phyloP scores from a whole-genome alignment of 176 grass and related monocot species.

The Oropetium thomaeum region DNA sequence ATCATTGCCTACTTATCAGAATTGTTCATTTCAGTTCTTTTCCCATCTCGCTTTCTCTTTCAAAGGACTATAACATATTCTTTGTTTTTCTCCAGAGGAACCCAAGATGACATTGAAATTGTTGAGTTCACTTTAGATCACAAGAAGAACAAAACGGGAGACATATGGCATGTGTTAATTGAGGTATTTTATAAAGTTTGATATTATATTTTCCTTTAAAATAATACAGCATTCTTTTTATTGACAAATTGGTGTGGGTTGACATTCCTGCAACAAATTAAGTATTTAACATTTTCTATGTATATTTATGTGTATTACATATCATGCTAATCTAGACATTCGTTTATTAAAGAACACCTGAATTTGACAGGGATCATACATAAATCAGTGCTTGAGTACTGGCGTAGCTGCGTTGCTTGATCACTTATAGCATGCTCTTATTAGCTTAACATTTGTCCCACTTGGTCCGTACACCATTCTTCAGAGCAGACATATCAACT shows the following conservation, averaged over 20 bases:
- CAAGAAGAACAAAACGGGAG: conserved; percentile 76
- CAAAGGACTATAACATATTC: conserved; percentile 1
- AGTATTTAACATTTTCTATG: conserved; percentile 13
- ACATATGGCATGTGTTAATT: conserved; percentile 86
- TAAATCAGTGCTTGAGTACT: not conserved
- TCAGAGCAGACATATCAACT: not conserved
- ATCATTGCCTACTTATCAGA: conserved; percentile 7
- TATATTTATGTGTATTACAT: conserved; percentile 16
- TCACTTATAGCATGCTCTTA: conserved; percentile 23
- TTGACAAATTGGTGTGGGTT: not conserved
- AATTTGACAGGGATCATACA: too few species aligned
- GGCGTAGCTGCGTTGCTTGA: not conserved
- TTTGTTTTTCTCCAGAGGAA: conserved; percentile 36
- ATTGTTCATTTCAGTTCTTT: conserved; percentile 21
- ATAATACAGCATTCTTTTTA: conserved; percentile 3
- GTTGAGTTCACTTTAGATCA: conserved; percentile 61
- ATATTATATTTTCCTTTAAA: conserved; percentile 9
- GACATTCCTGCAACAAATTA: conserved; percentile 17
- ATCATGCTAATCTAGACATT: not conserved
- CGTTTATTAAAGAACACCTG: too few species aligned
- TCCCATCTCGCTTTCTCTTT: not conserved
- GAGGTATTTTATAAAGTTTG: conserved; percentile 51
- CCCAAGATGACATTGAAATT: conserved; percentile 33
- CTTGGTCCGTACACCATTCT: not conserved
- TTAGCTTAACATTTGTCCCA: not conserved